phyloP scores from a whole-genome alignment of 805 yeast genomes.

The Candida peoriensis region DNA sequence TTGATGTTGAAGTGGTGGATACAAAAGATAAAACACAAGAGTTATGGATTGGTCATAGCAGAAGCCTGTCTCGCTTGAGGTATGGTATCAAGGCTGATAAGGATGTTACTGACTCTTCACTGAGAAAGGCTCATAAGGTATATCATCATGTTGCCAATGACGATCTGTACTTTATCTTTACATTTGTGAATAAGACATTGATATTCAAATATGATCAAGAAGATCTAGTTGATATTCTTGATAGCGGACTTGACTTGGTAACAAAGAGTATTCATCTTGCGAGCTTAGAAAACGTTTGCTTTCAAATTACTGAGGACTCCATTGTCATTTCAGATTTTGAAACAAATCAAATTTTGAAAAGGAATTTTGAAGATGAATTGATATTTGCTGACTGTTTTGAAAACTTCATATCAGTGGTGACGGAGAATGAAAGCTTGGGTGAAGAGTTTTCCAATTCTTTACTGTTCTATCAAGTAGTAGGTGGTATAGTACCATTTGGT shows the following conservation, averaged over 20 bases:
- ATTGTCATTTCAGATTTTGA: constrained; percentile 18
- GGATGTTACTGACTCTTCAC: constrained; percentile 11
- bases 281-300: constrained; percentile 14
- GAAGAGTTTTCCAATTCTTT: background rate
- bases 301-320: constrained; percentile 21
- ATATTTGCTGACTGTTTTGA: constrained; percentile 19
- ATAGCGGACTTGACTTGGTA: constrained; percentile 16
- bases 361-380: constrained; percentile 7
- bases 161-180: constrained; percentile 27
- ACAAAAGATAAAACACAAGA: constrained; percentile 28
- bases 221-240: constrained; percentile 22
- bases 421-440: constrained; percentile 3
- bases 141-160: constrained; percentile 15
- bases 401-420: constrained; percentile 7
- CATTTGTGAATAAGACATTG: constrained; percentile 34
- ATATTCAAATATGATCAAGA: constrained; percentile 29
- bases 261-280: constrained; percentile 13
- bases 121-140: constrained; percentile 15
- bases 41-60: constrained; percentile 29
- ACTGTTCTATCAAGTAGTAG: constrained; percentile 8
- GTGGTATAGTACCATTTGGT: constrained; percentile 7
- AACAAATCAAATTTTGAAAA: constrained; percentile 3
- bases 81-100: constrained; percentile 16
- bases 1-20: constrained; percentile 34
- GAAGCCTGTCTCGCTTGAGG: constrained; percentile 13